phyloP scores from a whole-genome alignment of 352 stramenopile species.

The Peronosclerospora sorghi region DNA sequence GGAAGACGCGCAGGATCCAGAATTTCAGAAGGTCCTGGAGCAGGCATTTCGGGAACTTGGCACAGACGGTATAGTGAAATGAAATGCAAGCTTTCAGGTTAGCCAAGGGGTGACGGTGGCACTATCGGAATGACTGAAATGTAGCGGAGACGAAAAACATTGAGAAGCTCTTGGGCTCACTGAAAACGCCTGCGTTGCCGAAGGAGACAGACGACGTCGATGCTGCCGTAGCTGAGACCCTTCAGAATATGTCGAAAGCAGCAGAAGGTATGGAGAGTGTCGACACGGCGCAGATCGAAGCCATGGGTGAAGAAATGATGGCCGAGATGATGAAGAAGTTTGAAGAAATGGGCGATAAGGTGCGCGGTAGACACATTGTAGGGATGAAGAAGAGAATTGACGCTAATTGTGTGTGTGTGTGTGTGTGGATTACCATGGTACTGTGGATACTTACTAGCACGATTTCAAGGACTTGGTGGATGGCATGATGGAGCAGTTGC shows the following conservation, averaged over 20 bases:
- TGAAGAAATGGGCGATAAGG: slow-evolving; percentile 90
- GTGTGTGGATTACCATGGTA: no score
- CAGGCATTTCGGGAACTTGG: slow-evolving; percentile 80
- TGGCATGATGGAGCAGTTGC: slow-evolving; percentile 96
- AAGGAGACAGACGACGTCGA: slow-evolving; percentile 68
- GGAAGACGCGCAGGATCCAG: slow-evolving; percentile 75
- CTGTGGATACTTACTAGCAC: slow-evolving; percentile 25
- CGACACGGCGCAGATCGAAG: slow-evolving; percentile 70
- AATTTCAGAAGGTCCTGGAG: slow-evolving; percentile 81
- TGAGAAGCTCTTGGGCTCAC: slow-evolving; percentile 52
- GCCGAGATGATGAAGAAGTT: slow-evolving; percentile 94
- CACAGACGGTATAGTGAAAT: slow-evolving; percentile 32
- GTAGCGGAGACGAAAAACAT: slow-evolving; percentile 53
- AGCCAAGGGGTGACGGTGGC: not conserved
- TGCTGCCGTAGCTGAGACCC: slow-evolving; percentile 71
- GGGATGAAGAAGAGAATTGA: no score
- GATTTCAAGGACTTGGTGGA: slow-evolving; percentile 92
- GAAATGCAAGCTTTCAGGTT: not conserved
- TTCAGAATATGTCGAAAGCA: slow-evolving; percentile 85
- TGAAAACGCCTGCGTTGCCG: slow-evolving; percentile 28
- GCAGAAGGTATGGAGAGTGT: slow-evolving; percentile 81
- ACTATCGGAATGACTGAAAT: not conserved
- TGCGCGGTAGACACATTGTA: slow-evolving; percentile 5
- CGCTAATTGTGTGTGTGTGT: no score
- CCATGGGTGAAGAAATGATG: slow-evolving; percentile 93